Conservation (phyloP, 176 grass and related monocot genomes). For the Puya raimondii region DNA sequence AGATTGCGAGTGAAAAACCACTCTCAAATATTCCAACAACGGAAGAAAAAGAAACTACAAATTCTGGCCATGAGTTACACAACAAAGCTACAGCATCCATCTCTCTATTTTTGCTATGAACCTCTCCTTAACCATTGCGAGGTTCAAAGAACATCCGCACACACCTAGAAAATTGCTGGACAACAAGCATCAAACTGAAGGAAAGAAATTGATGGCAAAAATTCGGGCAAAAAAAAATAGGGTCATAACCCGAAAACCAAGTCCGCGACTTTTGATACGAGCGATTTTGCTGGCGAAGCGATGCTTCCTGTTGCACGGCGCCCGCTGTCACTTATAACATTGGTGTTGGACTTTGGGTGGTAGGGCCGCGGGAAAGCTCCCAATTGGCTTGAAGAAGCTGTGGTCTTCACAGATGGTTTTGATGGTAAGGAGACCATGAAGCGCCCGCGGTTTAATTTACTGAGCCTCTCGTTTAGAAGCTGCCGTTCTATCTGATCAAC, state of each 20-base stretch:
- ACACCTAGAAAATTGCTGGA: background rate
- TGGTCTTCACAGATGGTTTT: conserved; percentile 27
- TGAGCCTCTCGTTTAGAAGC: conserved; percentile 47
- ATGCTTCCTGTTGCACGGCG: conserved; percentile 33
- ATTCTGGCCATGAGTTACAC: too few relatives aligned
- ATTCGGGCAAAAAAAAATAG: too few relatives aligned
- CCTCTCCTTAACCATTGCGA: background rate
- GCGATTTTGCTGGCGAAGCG: conserved; percentile 58
- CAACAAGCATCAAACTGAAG: background rate
- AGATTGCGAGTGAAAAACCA: background rate
- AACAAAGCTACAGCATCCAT: too few relatives aligned
- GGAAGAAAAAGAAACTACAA: too few relatives aligned
- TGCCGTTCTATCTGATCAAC: conserved; percentile 51
- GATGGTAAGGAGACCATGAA: conserved; percentile 64
- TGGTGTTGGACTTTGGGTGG: conserved; percentile 33
- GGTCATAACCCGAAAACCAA: conserved; percentile 76
- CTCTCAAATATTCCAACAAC: background rate
- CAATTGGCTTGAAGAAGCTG: conserved; percentile 28
- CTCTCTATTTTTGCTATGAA: background rate
- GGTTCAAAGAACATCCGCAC: background rate
- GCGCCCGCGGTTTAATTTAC: conserved; percentile 40
- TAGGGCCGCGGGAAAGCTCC: conserved; percentile 43
- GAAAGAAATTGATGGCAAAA: too few relatives aligned
- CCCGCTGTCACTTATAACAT: conserved; percentile 25
- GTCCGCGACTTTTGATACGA: conserved; percentile 71